phyloP scores from a whole-genome alignment of 2,329 filamentous ascomycete species.

The Talaromyces sp. region DNA sequence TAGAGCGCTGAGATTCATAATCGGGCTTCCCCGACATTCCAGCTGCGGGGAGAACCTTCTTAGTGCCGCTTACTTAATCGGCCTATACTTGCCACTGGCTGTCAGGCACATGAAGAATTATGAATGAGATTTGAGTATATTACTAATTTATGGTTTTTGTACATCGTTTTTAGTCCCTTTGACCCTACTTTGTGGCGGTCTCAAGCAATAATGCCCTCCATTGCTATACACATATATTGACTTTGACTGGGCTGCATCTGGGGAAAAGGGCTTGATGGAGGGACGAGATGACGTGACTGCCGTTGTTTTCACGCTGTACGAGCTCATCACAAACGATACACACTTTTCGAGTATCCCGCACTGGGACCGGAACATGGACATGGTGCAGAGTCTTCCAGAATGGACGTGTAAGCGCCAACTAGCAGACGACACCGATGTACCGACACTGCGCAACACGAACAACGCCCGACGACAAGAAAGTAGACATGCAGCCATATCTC shows the following conservation, averaged over 20 bases:
- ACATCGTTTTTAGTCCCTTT: not conserved
- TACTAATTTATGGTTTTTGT: not conserved
- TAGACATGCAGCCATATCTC: constrained; percentile 15
- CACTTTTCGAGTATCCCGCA: constrained; percentile 19
- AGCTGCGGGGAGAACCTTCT: not conserved
- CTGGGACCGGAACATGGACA: constrained; percentile 20
- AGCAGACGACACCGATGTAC: constrained; percentile 16
- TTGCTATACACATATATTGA: constrained; percentile 9
- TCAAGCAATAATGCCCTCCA: not conserved
- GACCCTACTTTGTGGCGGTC: not conserved
- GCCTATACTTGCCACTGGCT: not conserved
- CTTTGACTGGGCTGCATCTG: constrained; percentile 19
- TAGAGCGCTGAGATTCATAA: not conserved
- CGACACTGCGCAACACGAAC: constrained; percentile 15
- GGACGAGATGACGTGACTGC: constrained; percentile 21
- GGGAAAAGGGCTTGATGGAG: constrained; percentile 14
- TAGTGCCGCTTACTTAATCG: not conserved
- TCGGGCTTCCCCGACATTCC: not conserved
- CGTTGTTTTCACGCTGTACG: constrained; percentile 23
- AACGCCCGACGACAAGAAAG: not conserved
- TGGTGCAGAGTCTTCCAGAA: constrained; percentile 16
- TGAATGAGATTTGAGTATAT: not conserved
- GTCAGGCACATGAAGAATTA: too few species aligned
- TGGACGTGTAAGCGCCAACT: constrained; percentile 15
- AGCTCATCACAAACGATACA: constrained; percentile 24